Base-by-base conservation (phyloP, 441 rosid genomes). In the Populus hybrid region DNA sequence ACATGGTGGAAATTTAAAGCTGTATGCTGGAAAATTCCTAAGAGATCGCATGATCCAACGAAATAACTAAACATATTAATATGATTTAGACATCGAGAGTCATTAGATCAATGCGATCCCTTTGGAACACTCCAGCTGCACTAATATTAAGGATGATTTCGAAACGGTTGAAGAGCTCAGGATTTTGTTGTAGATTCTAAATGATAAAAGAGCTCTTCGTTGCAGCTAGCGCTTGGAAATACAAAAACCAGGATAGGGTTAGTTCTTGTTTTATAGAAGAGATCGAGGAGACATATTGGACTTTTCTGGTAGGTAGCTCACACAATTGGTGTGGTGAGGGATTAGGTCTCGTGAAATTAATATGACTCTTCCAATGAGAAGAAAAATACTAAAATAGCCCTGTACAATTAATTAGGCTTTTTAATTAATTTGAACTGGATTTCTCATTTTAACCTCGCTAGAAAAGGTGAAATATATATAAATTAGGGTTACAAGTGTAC, bases 61-160 rank as follows among this genome's bases (percentile, higher is more conserved):
- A 66, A 57, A 26, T 6, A 11, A 21, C 28, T 9, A 4, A 61
- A 61, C 28, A 59, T 24, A 24, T 59, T 7, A 21, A 61, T 12
- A 61, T 32, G 36, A 21, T 63, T 65, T 70, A 23, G 40, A 34
- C n/a, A 72, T 16, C 79, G 21, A 7, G 4, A 46, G 50, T 53
- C 81, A 76, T 86, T 67, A 83, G 88, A 89, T 86, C 92, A 89
- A 89, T 89, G 90, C 90, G 92, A 89, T 89, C 92, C 92, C 92
- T 89, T 89, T 87, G 90, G 92, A 89, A 77, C 81, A 76, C 76
- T 82, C 89, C 88, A 86, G 66, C 85, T 82, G 87, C 92, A 67
- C 92, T 84, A 34, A 6, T 6, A 32, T 32, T 32, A 83, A 78
- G 67, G 23, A 40, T 40, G 50, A 21, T 18, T 16, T 42, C 7